phyloP scores from a whole-genome alignment of 768 basidiomycete genomes.

The Panus rudis region DNA sequence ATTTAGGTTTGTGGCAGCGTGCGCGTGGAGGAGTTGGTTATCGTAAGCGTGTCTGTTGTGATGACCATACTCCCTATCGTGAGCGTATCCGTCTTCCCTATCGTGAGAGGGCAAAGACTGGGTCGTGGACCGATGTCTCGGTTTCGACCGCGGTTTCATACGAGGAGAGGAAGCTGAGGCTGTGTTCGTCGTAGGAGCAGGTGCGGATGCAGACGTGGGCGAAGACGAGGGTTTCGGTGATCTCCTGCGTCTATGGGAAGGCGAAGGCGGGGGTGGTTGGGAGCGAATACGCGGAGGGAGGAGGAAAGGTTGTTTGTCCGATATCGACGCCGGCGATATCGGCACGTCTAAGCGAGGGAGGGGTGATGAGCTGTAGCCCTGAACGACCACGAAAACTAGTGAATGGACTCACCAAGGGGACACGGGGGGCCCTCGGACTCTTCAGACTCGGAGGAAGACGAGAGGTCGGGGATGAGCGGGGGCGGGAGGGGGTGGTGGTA shows the following conservation, averaged over 20 bases:
- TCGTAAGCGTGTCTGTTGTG: constrained; percentile 1
- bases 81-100: no score
- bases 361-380: constrained; percentile 1
- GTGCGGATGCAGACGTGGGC: not conserved
- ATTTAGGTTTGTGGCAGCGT: constrained; percentile 3
- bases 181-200: not conserved
- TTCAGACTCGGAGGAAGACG: constrained; percentile 52
- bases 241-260: no score
- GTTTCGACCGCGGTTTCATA: not conserved
- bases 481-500: constrained; percentile 27
- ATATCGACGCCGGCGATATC: constrained; percentile 1
- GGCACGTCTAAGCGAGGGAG: constrained; percentile 1
- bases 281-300: constrained; percentile 1
- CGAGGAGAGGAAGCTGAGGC: not conserved
- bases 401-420: constrained; percentile 26
- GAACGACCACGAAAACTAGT: constrained; percentile 8
- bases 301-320: constrained; percentile 3
- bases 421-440: constrained; percentile 50
- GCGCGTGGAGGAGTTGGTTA: not conserved
- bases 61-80: no score
- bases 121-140: not conserved
- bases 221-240: no score
- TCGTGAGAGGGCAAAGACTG: not conserved
- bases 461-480: constrained; percentile 54
- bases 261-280: not conserved